Base-by-base conservation (phyloP, 2,329 filamentous ascomycete genomes). In the Botryotinia calthae region DNA sequence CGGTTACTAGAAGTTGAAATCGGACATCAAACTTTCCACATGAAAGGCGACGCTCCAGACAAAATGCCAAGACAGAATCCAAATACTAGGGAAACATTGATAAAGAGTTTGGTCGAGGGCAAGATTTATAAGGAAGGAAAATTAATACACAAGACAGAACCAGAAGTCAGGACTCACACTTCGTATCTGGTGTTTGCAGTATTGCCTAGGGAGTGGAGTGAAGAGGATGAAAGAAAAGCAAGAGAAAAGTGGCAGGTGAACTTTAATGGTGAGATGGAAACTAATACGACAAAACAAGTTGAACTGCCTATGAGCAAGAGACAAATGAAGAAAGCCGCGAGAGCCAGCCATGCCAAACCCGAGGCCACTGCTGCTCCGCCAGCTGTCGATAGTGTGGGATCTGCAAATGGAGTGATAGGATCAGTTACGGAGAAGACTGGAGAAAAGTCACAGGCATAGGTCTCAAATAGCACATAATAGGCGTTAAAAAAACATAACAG, bases 151-250 rank as follows among this genome's bases (percentile, higher is more conserved):
- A 88, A 94, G 37, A 90, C 93, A 0, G 96, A 99, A 83, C 85
- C 90, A 0, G 96, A 99, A 79, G 84, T 98, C 74, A 98, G 97
- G 86, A 96, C 93, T 12, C 96, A 99, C 82, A 99, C 96, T 0
- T 96, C 93, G n/a, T 99, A 99, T 81, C 87, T 99, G 7, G 92
- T 97, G 7, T 99, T 99, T 84, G 96, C 96, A 0, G 85, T 96
- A 4, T 83, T 99, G 74, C 95, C 96, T n/a, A 87, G 90, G 61
- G 90, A 93, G 75, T 99, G 96, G 96, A 90, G 86, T 0, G 91
- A 89, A 51, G 92, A 92, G 74, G 93, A 97, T 76, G 96, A 99
- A 82, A 87, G 87, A 46, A 86, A 86, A 44, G 90, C 90, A 68
- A 83, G 87, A 76, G 85, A 87, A 70, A 88, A 86, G 75, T 94